A percentile compares a stretch with the other conserved stretches of the same genome.
These are phyloP conservation scores for Skeletonema tropicum DNA, from an alignment of 108 stramenopile genomes.

Conservation along the genomic window DNA sequence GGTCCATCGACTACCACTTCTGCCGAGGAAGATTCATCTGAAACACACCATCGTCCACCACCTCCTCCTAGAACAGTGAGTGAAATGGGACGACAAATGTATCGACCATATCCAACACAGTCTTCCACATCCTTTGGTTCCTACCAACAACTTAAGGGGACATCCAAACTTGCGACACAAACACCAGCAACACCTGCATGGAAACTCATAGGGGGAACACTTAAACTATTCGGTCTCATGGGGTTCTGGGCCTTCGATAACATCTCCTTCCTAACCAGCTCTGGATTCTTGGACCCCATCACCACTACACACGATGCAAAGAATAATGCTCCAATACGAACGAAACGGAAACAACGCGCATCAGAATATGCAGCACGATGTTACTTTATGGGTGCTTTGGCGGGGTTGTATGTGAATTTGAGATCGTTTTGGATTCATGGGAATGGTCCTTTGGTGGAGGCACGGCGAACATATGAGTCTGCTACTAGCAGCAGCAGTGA, in stretches of 20 bases:
- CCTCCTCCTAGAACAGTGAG: conserved; percentile 17
- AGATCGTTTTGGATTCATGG: conserved; percentile 46
- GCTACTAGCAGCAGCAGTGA: neutral
- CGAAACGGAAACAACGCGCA: conserved; percentile 30
- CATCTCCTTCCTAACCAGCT: conserved; percentile 60
- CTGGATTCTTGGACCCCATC: conserved; percentile 65
- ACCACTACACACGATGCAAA: no score
- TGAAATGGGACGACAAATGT: conserved; percentile 41
- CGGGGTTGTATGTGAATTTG: conserved; percentile 60
- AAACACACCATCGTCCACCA: neutral
- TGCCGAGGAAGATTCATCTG: neutral
- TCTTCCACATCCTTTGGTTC: conserved; percentile 25
- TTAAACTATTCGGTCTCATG: conserved; percentile 72
- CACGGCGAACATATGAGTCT: conserved; percentile 16
- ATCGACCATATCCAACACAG: conserved; percentile 40
- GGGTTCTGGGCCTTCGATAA: conserved; percentile 87
- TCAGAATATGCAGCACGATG: conserved; percentile 60
- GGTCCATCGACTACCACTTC: conserved; percentile 21
- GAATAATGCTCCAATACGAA: neutral
- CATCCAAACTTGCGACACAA: neutral
- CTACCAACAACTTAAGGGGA: conserved; percentile 4
- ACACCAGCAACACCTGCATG: conserved; percentile 37
- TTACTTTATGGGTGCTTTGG: conserved; percentile 72
- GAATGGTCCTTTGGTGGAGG: conserved; percentile 26
- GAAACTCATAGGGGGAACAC: conserved; percentile 58